Evolutionary conservation across 495 filamentous ascomycete genomes (phyloP).

Genomic region (Penicillium argentinense): DNA sequence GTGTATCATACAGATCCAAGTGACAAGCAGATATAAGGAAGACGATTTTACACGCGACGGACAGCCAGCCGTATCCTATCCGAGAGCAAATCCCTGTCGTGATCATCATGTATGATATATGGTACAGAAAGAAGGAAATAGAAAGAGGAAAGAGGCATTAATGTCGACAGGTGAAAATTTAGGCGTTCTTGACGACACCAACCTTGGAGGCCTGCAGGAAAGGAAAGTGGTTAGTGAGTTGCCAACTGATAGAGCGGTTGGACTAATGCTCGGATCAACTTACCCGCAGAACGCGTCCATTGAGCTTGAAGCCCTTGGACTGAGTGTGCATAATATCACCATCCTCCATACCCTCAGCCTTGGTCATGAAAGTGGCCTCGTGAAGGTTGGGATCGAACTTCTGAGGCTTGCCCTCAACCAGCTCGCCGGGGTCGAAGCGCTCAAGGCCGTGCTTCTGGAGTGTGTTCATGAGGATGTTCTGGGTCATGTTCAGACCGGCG

Average conservation of each 20-base stretch:
- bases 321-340: conserved; percentile 88
- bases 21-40: conserved; percentile 27
- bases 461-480: conserved; percentile 81
- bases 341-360: conserved; percentile 79
- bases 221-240: too few species aligned
- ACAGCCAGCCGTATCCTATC: conserved; percentile 27
- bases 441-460: conserved; percentile 92
- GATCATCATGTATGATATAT: conserved; percentile 43
- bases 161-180: conserved; percentile 22
- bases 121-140: conserved; percentile 38
- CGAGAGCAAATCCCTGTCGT: conserved; percentile 29
- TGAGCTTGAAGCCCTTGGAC: conserved; percentile 91
- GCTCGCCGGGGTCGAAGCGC: conserved; percentile 72
- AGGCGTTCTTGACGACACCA: conserved; percentile 77
- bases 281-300: conserved; percentile 82
- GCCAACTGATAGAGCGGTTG: too few species aligned
- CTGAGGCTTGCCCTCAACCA: conserved; percentile 53
- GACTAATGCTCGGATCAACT: too few species aligned
- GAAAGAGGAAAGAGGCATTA: conserved; percentile 10
- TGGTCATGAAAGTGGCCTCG: conserved; percentile 92
- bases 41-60: conserved; percentile 21
- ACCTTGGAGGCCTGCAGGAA: conserved; percentile 76
- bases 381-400: conserved; percentile 95
- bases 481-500: conserved; percentile 91
- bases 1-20: conserved; percentile 45